phyloP scores from a whole-genome alignment of 345 rosid genomes.

The Dovyalis caffra region DNA sequence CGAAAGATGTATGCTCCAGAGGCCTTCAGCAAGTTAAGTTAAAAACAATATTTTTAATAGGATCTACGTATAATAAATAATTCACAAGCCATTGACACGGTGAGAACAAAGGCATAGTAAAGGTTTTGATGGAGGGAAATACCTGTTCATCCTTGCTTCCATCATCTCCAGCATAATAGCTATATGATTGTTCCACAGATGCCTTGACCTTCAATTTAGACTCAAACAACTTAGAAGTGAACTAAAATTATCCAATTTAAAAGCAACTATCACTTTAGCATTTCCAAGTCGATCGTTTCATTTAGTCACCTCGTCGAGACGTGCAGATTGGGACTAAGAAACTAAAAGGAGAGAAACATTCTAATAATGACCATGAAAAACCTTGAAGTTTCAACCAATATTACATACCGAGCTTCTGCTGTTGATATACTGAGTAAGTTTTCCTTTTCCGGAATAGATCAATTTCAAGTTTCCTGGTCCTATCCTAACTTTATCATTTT shows the following conservation, averaged over 20 bases:
- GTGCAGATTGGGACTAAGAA: not conserved
- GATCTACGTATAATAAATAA: not conserved
- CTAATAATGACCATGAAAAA: not conserved
- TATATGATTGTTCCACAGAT: constrained; percentile 56
- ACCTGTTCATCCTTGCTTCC: constrained; percentile 89
- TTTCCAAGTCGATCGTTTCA: too few species aligned
- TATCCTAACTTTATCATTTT: constrained; percentile 48
- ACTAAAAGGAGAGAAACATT: not conserved
- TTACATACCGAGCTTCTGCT: constrained; percentile 51
- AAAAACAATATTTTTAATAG: not conserved
- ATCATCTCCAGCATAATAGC: constrained; percentile 77
- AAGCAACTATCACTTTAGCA: too few species aligned
- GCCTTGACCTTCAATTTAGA: constrained; percentile 22
- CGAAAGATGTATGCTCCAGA: constrained; percentile 97
- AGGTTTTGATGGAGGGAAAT: not conserved
- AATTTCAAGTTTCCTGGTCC: constrained; percentile 83
- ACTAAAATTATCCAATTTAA: too few species aligned
- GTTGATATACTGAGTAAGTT: constrained; percentile 53
- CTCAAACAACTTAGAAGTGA: not conserved
- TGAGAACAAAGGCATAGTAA: not conserved
- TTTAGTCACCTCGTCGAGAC: too few species aligned
- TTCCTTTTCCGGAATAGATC: constrained; percentile 52
- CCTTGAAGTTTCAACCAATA: not conserved
- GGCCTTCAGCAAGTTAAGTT: constrained; percentile 50
- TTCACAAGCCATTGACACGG: not conserved